Base-by-base conservation (phyloP, 2,329 filamentous ascomycete genomes). In the Nemania bipapillata region DNA sequence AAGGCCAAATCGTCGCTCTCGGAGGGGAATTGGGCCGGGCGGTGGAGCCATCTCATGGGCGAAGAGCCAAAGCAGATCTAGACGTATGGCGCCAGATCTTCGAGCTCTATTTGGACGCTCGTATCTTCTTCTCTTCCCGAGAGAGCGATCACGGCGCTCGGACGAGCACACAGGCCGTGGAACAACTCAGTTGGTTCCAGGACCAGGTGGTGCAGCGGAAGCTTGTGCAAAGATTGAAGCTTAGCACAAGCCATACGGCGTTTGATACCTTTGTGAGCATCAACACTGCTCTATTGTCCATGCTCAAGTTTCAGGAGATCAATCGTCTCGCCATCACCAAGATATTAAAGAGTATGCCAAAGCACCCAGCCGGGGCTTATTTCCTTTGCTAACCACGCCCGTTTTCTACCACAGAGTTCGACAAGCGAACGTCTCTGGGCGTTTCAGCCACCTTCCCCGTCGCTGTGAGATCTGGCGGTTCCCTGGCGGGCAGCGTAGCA, bases 261-360 rank as follows among this genome's bases (percentile, higher is more conserved):
- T 87, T 94, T 57, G 82, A 86, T 61, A 86, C 85, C 26, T 97
- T 96, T 75, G 80, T 95, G 69, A 82, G 85, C 55, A 85, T 96
- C 74, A 97, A 97, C 77, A 83, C 87, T 26, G 86, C 88, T 60
- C 85, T 97, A n/a, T 84, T 96, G n/a, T 90, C 90, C 69, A 91
- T 91, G 59, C 84, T 97, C 71, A 90, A 90, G 67, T 97, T 96
- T 74, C 92, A 94, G 75, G 93, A 96, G 77, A 89, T 96, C 72
- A 96, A 97, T 75, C 87, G 88, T 72, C 86, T 86, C 32, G 93
- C 93, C 0, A 88, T 96, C 74, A 83, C 83, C 37, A 97, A 97
- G 79, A 97, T 97, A 59, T 81, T 97, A 61, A 97, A 97, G 79
- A 97, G 90, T 91, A 78, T 70, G 86, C 79, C 8, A 28, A 26